A percentile compares a stretch with the other conserved stretches of the same genome.
These are phyloP conservation scores for Alternaria arborescens DNA, from an alignment of 2,329 filamentous ascomycete genomes.

Conservation along the genomic window DNA sequence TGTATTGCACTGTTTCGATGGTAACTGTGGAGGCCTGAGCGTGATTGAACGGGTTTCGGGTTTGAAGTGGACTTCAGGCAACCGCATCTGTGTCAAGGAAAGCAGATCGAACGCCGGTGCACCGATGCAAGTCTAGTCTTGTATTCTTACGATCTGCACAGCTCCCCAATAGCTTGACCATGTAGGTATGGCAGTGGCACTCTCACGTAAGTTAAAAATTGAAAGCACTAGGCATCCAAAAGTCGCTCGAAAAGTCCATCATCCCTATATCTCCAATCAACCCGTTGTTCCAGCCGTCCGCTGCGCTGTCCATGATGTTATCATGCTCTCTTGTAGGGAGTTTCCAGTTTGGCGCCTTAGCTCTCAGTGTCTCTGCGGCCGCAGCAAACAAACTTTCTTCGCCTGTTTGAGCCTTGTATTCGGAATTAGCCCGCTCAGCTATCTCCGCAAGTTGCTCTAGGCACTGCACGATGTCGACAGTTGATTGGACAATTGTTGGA, in stretches of 20 bases:
- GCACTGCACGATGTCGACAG: slow-evolving; percentile 17
- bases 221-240: slow-evolving; percentile 24
- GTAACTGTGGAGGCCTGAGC: neutral
- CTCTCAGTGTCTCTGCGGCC: slow-evolving; percentile 24
- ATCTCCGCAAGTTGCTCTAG: slow-evolving; percentile 19
- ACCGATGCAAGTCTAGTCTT: neutral
- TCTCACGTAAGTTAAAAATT: slow-evolving; percentile 7
- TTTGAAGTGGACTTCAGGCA: neutral
- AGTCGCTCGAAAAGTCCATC: slow-evolving; percentile 28
- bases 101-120: neutral
- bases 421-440: slow-evolving; percentile 17
- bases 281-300: neutral
- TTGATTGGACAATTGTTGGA: slow-evolving; percentile 15
- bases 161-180: neutral
- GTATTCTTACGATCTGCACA: neutral
- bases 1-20: neutral
- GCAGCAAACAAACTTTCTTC: slow-evolving; percentile 26
- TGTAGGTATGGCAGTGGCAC: neutral
- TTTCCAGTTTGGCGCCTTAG: slow-evolving; percentile 22
- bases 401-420: slow-evolving; percentile 19
- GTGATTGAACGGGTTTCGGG: slow-evolving; percentile 4
- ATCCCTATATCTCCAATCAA: slow-evolving; percentile 14
- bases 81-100: neutral
- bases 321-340: neutral
- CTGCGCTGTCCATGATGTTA: neutral